phyloP scores from a whole-genome alignment of 768 basidiomycete genomes.

The Tulasnella sp. region DNA sequence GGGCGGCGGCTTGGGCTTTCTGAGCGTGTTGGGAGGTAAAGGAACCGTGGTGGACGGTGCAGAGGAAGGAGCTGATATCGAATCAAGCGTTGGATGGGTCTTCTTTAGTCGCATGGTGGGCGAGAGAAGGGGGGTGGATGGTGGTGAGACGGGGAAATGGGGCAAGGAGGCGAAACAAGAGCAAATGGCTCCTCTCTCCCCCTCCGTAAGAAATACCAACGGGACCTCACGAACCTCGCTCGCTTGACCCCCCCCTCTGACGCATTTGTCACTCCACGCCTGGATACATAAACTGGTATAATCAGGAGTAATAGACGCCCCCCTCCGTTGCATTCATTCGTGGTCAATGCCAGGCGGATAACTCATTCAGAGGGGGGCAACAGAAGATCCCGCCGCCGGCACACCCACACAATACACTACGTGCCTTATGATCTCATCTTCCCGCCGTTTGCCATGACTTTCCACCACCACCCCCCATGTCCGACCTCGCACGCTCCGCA shows the following conservation, averaged over 20 bases:
- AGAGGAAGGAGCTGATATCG: conserved; percentile 12
- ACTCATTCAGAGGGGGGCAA: conserved; percentile 1
- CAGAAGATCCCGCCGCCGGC: conserved; percentile 16
- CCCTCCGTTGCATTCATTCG: background rate
- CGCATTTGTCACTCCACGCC: background rate
- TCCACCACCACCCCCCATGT: conserved; percentile 22
- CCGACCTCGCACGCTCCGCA: conserved; percentile 45
- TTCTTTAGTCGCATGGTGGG: conserved; percentile 27
- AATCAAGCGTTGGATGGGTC: background rate
- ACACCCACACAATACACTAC: background rate
- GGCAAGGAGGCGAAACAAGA: conserved; percentile 11
- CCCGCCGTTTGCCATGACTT: conserved; percentile 21
- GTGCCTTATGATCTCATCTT: conserved; percentile 20
- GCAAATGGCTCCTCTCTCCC: background rate
- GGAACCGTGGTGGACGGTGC: background rate
- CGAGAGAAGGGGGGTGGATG: background rate
- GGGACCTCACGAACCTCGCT: too few species aligned
- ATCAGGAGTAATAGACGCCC: background rate
- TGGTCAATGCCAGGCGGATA: background rate
- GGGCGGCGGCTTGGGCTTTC: conserved; percentile 20
- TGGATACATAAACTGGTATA: background rate
- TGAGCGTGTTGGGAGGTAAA: background rate
- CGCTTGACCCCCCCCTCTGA: background rate
- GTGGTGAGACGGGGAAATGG: background rate
- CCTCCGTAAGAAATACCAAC: background rate